Evolutionary conservation across 2,329 filamentous ascomycete species (phyloP).

Genomic region (Macrophomina phaseolina): DNA sequence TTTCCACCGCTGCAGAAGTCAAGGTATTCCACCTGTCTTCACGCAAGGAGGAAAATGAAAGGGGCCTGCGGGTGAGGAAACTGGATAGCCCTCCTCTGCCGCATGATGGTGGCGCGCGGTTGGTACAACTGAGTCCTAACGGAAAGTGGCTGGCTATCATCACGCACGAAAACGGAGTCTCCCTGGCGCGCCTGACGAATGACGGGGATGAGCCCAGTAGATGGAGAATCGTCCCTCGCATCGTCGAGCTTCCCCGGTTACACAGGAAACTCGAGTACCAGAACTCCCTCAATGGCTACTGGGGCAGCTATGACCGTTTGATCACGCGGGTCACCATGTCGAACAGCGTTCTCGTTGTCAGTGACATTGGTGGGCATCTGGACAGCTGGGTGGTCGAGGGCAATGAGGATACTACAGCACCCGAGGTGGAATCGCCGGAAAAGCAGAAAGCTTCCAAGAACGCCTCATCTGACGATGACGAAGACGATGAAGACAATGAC

Average conservation of each 20-base stretch:
- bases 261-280: conserved; percentile 36
- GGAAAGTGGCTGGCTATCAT: conserved; percentile 70
- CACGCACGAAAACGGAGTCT: conserved; percentile 51
- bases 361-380: conserved; percentile 82
- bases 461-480: conserved; percentile 36
- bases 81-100: conserved; percentile 67
- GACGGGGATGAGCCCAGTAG: conserved; percentile 47
- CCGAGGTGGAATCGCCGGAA: conserved; percentile 43
- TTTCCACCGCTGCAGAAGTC: conserved; percentile 74
- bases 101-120: conserved; percentile 63
- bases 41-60: conserved; percentile 57
- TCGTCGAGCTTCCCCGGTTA: conserved; percentile 48
- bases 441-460: conserved; percentile 31
- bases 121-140: conserved; percentile 72
- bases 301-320: conserved; percentile 77
- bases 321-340: conserved; percentile 81
- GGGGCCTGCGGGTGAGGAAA: conserved; percentile 73
- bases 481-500: conserved; percentile 57
- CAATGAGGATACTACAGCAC: conserved; percentile 56
- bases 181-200: conserved; percentile 54
- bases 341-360: conserved; percentile 73
- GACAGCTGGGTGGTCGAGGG: conserved; percentile 82
- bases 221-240: conserved; percentile 44
- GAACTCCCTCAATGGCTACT: conserved; percentile 63
- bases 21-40: conserved; percentile 76